phyloP scores from a whole-genome alignment of 177 flowering plant species.

The Vitis hybrid region DNA sequence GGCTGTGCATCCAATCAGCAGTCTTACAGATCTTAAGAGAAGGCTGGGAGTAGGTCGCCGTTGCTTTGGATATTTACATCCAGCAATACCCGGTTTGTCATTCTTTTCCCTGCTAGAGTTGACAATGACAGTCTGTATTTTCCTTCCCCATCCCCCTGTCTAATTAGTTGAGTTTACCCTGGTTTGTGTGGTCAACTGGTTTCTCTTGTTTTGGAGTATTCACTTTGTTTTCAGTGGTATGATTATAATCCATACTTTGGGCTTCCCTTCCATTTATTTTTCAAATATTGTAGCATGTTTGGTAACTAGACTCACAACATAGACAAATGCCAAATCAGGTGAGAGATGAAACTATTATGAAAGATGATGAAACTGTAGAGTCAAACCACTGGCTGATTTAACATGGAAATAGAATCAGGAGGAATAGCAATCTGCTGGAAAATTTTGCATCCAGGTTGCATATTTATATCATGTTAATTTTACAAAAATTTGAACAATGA shows the following conservation, averaged over 20 bases:
- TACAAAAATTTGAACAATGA: neutral
- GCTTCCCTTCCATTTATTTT: too few relatives aligned
- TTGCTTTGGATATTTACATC: constrained; percentile 94
- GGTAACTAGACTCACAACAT: too few relatives aligned
- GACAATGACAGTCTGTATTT: neutral
- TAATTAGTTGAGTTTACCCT: too few relatives aligned
- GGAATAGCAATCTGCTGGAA: too few relatives aligned
- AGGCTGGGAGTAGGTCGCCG: constrained; percentile 94
- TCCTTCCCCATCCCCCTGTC: neutral
- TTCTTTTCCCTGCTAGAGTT: constrained; percentile 7
- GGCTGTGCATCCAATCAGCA: constrained; percentile 99
- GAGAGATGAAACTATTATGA: too few relatives aligned
- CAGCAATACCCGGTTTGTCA: constrained; percentile 81
- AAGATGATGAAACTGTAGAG: too few relatives aligned
- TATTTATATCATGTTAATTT: neutral
- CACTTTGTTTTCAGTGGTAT: neutral
- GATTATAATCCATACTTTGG: too few relatives aligned
- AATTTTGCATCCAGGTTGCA: too few relatives aligned
- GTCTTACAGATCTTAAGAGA: constrained; percentile 85
- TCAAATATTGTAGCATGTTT: too few relatives aligned
- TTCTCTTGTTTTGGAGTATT: neutral
- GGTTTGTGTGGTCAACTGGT: neutral
- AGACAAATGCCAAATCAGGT: too few relatives aligned
- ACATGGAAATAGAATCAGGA: too few relatives aligned
- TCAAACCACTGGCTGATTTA: too few relatives aligned